Base-by-base conservation (phyloP, 225 moss, liverwort and hornwort genomes). In the Anthoceros angustus region DNA sequence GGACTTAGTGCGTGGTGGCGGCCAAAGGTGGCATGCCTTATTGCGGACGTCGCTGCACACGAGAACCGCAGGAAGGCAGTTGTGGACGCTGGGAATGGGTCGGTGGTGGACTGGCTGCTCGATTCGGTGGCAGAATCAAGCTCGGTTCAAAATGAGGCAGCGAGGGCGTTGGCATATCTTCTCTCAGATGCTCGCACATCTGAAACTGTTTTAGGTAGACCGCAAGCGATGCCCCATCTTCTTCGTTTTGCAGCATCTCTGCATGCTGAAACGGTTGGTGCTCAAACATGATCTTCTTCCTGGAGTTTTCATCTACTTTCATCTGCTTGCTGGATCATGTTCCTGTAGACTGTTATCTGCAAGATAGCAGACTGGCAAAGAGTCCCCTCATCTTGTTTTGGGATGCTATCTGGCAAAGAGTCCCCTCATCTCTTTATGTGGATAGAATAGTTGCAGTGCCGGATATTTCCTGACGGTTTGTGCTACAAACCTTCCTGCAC, bases 1-100 rank as follows among this genome's bases (percentile, higher is more conserved):
- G 92, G 83, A 32, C 67, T 85, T 38, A 80, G 77, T 68, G 79
- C 87, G 41, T 98, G 88, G 98, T 85, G 92, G 79, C 88, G 82
- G 42, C 92, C 98, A 70, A 85, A 89, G 48, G 92, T 98, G 42
- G 92, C 98, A 62, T 76, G 87, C 43, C 71, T 98, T 40, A 73
- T 98, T 66, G 98, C 98, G 40, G 98, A 98, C 82, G 74, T 98
- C 76, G 87, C 87, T 66, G 89, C 89, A 42, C 92, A 98, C 66
- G 87, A 87, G 65, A 73, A 74, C 66, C 87, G 98, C 62, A 86
- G 98, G 66, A 92, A 80, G 71, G 87, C 98, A 60, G 83, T 98
- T 39, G 89, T 87, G 61, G 92, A 87, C 63, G 80, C 89, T 72
- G 98, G 87, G 48, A 82, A 86, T 76, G 98, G 98, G 68, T 68